Evolutionary conservation across 139 green algal species (phyloP).

Genomic region (Desmodesmus armatus): DNA sequence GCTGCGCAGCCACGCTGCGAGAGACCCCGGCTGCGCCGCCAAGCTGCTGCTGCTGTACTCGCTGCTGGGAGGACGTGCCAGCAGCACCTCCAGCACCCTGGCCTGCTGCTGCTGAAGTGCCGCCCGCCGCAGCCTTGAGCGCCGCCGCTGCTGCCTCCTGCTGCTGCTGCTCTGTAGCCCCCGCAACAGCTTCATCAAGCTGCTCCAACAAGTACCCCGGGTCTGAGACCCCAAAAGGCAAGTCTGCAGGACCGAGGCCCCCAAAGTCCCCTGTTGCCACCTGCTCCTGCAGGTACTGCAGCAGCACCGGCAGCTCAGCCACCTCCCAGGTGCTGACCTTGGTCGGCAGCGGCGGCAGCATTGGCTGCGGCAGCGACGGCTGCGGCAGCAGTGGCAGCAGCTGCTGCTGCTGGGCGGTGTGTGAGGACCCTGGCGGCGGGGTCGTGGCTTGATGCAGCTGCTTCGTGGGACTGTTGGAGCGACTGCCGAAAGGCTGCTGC

Average conservation of each 20-base stretch:
- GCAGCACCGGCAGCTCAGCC: constrained; percentile 1
- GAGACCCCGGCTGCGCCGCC: too few species aligned
- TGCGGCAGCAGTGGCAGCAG: too few species aligned
- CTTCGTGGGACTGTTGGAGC: neutral
- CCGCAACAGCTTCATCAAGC: constrained; percentile 1
- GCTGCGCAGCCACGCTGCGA: too few species aligned
- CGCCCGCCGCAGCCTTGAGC: too few species aligned
- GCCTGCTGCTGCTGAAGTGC: neutral
- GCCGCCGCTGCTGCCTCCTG: neutral
- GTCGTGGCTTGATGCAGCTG: neutral
- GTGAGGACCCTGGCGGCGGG: neutral
- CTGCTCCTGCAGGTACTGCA: constrained; percentile 26
- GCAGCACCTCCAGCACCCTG: neutral
- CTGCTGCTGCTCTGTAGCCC: neutral
- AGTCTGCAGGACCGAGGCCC: neutral
- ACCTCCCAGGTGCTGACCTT: constrained; percentile 45
- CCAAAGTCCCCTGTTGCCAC: neutral
- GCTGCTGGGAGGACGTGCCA: neutral
- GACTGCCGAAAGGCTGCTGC: neutral
- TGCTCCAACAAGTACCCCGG: constrained; percentile 11
- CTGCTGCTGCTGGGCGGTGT: constrained; percentile 10
- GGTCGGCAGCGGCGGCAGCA: constrained; percentile 24
- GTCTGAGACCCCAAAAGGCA: neutral
- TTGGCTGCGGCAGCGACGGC: too few species aligned
- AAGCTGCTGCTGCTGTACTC: too few species aligned